Evolutionary conservation across 2,329 filamentous ascomycete species (phyloP), one percentile per base, ranked within the genome.

Genomic region (Paracamarosporium sp.): DNA sequence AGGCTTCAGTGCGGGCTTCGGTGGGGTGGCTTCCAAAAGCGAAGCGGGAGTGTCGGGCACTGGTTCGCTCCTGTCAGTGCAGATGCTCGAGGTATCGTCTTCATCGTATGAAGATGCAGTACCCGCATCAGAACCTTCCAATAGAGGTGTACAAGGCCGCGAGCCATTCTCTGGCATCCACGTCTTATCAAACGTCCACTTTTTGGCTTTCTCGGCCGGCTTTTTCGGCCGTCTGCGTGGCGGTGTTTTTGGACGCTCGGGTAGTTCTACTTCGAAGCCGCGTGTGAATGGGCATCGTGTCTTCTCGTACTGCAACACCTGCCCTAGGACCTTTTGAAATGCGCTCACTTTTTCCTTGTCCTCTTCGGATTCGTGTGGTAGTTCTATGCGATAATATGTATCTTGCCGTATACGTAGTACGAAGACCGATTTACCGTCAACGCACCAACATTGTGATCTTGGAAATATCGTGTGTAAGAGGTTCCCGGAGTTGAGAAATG

Each of bases 401-500:
- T 93, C 89, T 43, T 89, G 86, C 22, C 92, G 85, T 63, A 96
- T 92, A 63, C 93, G 90, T 57, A 97, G 80, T n/a, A 96, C 90
- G 66, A 96, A 97, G 66, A 89, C 92, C 38, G 90, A 90, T 55
- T 88, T 85, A 56, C 92, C 90, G 74, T 96, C 91, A 30, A 97
- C 90, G 74, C 91, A 96, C 93, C 93, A 97, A 72, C 91, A 96
- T 76, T 97, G 93, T 57, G 92, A 96, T 74, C 92, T 92, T 24
- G 91, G 92, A 51, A 97, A 80, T 61, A 97, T 95, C 11, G 93
- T 90, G 68, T 95, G 91, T 17, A 97, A 83, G 15, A 93, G 89
- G 54, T 87, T 88, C 58, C 91, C 91, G 62, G 92, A 96, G 76
- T 90, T 94, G 9, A 97, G 83, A 69, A 97, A 97, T 12, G 92